Evolutionary conservation across 176 grass and related monocot genomes (phyloP).

Genomic region (Saccharum officinarum): DNA sequence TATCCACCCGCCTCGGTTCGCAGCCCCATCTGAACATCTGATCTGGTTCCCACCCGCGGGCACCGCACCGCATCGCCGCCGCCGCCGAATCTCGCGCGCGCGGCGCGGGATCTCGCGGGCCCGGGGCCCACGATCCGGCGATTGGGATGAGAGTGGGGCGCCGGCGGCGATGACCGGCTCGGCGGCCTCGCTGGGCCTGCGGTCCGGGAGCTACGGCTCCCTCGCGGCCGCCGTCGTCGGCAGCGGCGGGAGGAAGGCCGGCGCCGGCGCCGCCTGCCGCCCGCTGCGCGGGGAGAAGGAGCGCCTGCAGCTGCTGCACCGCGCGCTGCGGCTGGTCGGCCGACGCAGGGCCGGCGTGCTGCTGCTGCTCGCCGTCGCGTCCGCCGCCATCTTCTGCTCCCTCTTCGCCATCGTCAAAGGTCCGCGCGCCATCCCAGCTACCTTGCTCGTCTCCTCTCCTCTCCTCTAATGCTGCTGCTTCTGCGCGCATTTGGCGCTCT

Average conservation of each 20-base stretch:
- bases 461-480: not conserved
- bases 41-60: not conserved
- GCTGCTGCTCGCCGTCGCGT: constrained; percentile 69
- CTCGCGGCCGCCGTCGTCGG: constrained; percentile 1
- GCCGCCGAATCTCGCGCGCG: no score
- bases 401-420: constrained; percentile 79
- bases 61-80: not conserved
- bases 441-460: not conserved
- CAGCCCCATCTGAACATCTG: not conserved
- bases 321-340: constrained; percentile 69
- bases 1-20: not conserved
- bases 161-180: constrained; percentile 53
- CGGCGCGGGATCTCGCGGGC: not conserved
- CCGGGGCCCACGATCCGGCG: constrained; percentile 9
- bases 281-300: constrained; percentile 61
- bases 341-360: constrained; percentile 71
- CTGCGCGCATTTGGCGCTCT: not conserved
- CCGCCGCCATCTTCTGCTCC: constrained; percentile 63
- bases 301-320: constrained; percentile 58
- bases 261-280: not conserved
- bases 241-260: constrained; percentile 17
- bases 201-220: constrained; percentile 75
- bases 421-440: not conserved
- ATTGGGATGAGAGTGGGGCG: constrained; percentile 40
- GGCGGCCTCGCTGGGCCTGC: constrained; percentile 68